phyloP scores from a whole-genome alignment of 805 yeast species.

The Kodamaea jinghongensis region DNA sequence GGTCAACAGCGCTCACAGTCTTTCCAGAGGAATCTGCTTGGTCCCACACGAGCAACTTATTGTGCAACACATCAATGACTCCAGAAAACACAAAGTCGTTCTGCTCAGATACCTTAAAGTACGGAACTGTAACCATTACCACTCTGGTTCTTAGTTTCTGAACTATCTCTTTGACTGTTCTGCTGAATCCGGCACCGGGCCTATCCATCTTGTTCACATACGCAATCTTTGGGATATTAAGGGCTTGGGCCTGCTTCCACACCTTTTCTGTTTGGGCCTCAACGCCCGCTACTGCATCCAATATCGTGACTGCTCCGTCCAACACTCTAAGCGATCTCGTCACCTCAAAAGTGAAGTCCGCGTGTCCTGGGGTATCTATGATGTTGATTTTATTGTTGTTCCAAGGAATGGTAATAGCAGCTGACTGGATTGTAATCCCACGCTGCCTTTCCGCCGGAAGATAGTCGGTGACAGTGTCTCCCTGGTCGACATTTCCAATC shows the following conservation, averaged over 20 bases:
- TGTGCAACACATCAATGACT: slow-evolving; percentile 69
- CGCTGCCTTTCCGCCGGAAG: slow-evolving; percentile 85
- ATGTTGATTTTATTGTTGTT: slow-evolving; percentile 70
- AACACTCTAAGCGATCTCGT: slow-evolving; percentile 82
- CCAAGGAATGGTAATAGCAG: slow-evolving; percentile 93
- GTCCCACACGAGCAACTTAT: slow-evolving; percentile 57
- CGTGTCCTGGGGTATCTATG: slow-evolving; percentile 98
- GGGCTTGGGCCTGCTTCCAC: slow-evolving; percentile 78
- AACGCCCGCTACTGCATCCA: slow-evolving; percentile 97
- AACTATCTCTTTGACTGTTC: slow-evolving; percentile 84
- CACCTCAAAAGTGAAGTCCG: slow-evolving; percentile 95
- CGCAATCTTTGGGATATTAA: slow-evolving; percentile 70
- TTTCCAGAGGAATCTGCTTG: slow-evolving; percentile 46
- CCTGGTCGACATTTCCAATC: slow-evolving; percentile 93
- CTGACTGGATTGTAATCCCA: slow-evolving; percentile 95
- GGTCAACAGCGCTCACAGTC: slow-evolving; percentile 43
- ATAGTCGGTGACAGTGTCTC: slow-evolving; percentile 94
- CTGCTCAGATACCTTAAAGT: slow-evolving; percentile 39
- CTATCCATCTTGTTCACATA: slow-evolving; percentile 96
- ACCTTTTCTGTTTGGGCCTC: slow-evolving; percentile 98
- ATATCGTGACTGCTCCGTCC: slow-evolving; percentile 90
- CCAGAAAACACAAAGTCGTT: slow-evolving; percentile 56
- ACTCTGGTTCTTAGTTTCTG: slow-evolving; percentile 71
- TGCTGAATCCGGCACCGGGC: slow-evolving; percentile 89
- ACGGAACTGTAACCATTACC: slow-evolving; percentile 74